Percentiles rank a stretch among this genome's conserved stretches.
Conservation (phyloP, 495 filamentous ascomycete genomes). For the Podospora pseudocomata region DNA sequence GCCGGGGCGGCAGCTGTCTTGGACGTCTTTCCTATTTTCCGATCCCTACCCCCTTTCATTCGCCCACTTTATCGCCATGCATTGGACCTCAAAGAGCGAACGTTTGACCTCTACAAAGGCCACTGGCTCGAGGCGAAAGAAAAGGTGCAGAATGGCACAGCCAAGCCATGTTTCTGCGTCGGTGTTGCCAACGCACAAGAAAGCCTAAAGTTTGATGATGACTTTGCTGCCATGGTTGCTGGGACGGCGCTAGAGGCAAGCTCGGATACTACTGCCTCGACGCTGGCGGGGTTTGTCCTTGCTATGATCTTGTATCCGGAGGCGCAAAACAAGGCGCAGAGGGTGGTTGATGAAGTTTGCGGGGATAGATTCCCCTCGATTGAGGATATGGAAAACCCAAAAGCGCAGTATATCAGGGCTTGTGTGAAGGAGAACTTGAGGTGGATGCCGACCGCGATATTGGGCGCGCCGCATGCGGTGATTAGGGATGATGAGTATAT, state of each 20-base stretch:
- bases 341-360: conserved; percentile 49
- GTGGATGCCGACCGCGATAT: conserved; percentile 50
- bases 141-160: conserved; percentile 1
- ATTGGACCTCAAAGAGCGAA: neutral
- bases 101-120: neutral
- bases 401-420: conserved; percentile 44
- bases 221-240: conserved; percentile 27
- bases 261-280: conserved; percentile 42
- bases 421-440: conserved; percentile 50
- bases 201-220: conserved; percentile 21
- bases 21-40: conserved; percentile 18
- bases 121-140: conserved; percentile 8
- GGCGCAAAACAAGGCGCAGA: conserved; percentile 44
- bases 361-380: conserved; percentile 42
- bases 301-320: conserved; percentile 45
- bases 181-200: conserved; percentile 23
- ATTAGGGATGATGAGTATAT: conserved; percentile 42
- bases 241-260: conserved; percentile 46
- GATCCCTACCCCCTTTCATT: conserved; percentile 28
- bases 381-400: conserved; percentile 32
- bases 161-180: conserved; percentile 18
- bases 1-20: conserved; percentile 8
- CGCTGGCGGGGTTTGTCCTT: conserved; percentile 49
- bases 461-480: conserved; percentile 49
- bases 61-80: conserved; percentile 1